These are phyloP conservation scores for Cladophialophora yegresii DNA, from an alignment of 2,329 filamentous ascomycete species.

Conservation along the genomic window DNA sequence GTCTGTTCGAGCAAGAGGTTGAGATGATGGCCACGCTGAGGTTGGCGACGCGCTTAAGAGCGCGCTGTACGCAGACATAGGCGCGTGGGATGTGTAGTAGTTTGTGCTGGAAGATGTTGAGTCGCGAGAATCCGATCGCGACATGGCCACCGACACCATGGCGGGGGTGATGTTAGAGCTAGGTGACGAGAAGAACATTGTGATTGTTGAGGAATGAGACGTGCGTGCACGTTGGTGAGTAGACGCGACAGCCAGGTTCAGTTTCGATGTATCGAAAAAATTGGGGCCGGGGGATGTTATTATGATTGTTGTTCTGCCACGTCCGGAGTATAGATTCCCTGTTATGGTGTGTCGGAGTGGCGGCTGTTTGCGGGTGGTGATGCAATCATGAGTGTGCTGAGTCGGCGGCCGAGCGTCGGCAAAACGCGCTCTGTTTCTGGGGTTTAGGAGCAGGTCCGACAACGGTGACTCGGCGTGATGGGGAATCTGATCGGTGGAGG, in stretches of 20 bases:
- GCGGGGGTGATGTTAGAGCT: constrained; percentile 35
- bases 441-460: constrained; percentile 7
- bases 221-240: neutral
- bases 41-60: constrained; percentile 33
- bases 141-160: constrained; percentile 36
- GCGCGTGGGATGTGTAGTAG: constrained; percentile 25
- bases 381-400: constrained; percentile 24
- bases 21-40: constrained; percentile 28
- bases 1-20: constrained; percentile 22
- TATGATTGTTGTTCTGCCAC: constrained; percentile 21
- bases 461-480: constrained; percentile 27
- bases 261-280: constrained; percentile 7
- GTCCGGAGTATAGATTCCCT: constrained; percentile 26
- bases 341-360: constrained; percentile 10
- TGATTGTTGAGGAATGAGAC: constrained; percentile 14
- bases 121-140: constrained; percentile 37
- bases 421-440: constrained; percentile 14
- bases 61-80: constrained; percentile 29
- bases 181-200: constrained; percentile 36
- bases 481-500: constrained; percentile 22
- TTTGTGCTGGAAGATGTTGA: constrained; percentile 29
- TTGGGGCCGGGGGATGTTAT: constrained; percentile 13
- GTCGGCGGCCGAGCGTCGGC: constrained; percentile 9
- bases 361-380: constrained; percentile 30
- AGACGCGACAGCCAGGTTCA: constrained; percentile 22